Conservation (phyloP, 495 filamentous ascomycete species). For the Podospora didyma region DNA sequence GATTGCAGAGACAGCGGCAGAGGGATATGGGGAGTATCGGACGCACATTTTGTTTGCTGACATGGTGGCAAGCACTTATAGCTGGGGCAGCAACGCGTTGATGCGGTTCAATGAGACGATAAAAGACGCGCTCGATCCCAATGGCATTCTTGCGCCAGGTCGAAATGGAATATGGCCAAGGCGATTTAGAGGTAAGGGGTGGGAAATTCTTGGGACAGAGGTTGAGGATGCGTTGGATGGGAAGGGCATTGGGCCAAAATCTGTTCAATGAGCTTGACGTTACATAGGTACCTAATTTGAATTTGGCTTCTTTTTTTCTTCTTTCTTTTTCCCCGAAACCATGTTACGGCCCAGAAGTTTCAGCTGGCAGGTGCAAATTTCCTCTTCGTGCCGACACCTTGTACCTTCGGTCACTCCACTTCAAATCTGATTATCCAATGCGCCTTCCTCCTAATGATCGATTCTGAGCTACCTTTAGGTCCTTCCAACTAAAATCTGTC, state of each 20-base stretch:
- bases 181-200: slow-evolving; percentile 37
- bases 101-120: slow-evolving; percentile 50
- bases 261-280: not conserved
- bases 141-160: slow-evolving; percentile 52
- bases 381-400: too few species aligned
- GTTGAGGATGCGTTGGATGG: slow-evolving; percentile 12
- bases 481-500: too few species aligned
- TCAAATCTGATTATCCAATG: too few species aligned
- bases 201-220: slow-evolving; percentile 30
- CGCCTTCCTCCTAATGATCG: too few species aligned
- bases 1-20: slow-evolving; percentile 40
- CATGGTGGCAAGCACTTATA: slow-evolving; percentile 53
- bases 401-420: too few species aligned
- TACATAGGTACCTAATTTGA: not conserved
- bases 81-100: slow-evolving; percentile 45
- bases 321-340: too few species aligned
- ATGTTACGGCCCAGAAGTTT: too few species aligned
- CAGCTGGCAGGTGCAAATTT: too few species aligned
- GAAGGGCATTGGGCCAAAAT: slow-evolving; percentile 1
- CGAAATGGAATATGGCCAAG: slow-evolving; percentile 51
- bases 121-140: slow-evolving; percentile 54
- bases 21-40: slow-evolving; percentile 54
- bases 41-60: slow-evolving; percentile 52
- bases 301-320: too few species aligned
- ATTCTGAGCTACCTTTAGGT: too few species aligned